These are phyloP conservation scores for Carex littledalei DNA, from an alignment of 176 grass and related monocot species.

Conservation along the genomic window DNA sequence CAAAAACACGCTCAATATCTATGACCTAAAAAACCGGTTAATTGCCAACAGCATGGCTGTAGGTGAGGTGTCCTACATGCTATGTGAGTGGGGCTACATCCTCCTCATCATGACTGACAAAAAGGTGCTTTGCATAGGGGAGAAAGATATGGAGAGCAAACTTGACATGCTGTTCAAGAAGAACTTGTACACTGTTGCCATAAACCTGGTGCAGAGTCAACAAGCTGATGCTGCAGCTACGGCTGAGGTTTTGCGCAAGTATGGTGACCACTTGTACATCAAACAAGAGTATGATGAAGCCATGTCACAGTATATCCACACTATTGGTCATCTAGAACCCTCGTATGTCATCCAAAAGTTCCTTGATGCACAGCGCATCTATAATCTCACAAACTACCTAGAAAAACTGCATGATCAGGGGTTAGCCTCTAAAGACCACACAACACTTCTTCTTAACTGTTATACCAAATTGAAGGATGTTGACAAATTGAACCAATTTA, in stretches of 20 bases:
- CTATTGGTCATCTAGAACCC: conserved; percentile 93
- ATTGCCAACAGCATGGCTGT: conserved; percentile 88
- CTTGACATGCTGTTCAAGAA: conserved; percentile 98
- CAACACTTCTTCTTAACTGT: conserved; percentile 76
- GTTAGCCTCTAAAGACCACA: conserved; percentile 82
- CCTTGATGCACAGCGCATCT: conserved; percentile 88
- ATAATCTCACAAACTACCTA: conserved; percentile 95
- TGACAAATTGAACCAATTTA: conserved; percentile 59
- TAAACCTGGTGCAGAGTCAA: conserved; percentile 90
- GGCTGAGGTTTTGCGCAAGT: conserved; percentile 87
- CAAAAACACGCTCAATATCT: conserved; percentile 73
- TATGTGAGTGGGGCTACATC: conserved; percentile 90
- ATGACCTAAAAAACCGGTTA: conserved; percentile 90
- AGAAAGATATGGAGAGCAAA: conserved; percentile 99
- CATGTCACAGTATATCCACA: conserved; percentile 91
- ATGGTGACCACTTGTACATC: conserved; percentile 90
- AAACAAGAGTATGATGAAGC: conserved; percentile 97
- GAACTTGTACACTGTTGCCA: conserved; percentile 92
- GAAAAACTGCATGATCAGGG: conserved; percentile 92
- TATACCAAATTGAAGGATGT: conserved; percentile 97
- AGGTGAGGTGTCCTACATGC: conserved; percentile 75
- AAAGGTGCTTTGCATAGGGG: conserved; percentile 85
- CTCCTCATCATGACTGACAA: conserved; percentile 82
- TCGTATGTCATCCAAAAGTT: conserved; percentile 99
- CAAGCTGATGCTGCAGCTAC: conserved; percentile 94